Percentiles rank a stretch among this genome's conserved stretches.
Evolutionary conservation across 1,284 basidiomycete genomes (phyloP).

Genomic region (Moniliella sp.): DNA sequence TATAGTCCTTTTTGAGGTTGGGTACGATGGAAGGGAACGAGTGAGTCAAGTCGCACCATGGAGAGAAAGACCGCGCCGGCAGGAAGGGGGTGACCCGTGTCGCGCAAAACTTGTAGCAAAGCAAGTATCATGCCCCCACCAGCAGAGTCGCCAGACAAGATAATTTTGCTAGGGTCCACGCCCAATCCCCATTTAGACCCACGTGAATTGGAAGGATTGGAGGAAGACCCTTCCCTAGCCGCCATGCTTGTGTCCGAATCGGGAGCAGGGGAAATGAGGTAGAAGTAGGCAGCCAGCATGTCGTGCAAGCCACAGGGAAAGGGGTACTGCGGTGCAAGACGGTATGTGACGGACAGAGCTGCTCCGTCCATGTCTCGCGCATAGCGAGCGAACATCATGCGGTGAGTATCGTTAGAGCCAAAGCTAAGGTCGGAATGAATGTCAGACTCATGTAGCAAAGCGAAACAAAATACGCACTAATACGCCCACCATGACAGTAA

Average conservation of each 20-base stretch:
- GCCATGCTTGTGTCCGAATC: conserved; percentile 38
- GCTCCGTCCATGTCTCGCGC: conserved; percentile 36
- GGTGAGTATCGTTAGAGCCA: conserved; percentile 40
- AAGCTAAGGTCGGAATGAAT: conserved; percentile 36
- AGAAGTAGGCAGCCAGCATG: conserved; percentile 58
- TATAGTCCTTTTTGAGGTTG: conserved; percentile 55
- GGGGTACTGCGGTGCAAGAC: conserved; percentile 38
- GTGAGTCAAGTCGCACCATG: conserved; percentile 78
- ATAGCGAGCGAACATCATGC: conserved; percentile 34
- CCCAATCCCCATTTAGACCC: too few species aligned
- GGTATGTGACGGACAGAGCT: conserved; percentile 34
- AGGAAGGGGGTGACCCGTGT: conserved; percentile 57
- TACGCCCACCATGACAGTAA: neutral
- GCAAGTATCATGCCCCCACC: conserved; percentile 71
- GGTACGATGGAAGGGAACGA: conserved; percentile 69
- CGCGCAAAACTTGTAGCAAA: conserved; percentile 72
- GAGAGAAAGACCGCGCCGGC: conserved; percentile 37
- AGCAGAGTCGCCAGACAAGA: conserved; percentile 71
- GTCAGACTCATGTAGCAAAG: neutral
- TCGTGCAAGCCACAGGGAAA: conserved; percentile 88
- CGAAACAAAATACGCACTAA: neutral
- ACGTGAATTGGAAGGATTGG: conserved; percentile 35
- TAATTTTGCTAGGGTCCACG: conserved; percentile 59
- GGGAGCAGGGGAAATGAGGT: conserved; percentile 49
- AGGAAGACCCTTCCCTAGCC: neutral